A percentile compares a stretch with the other conserved stretches of the same genome.
phyloP scores from a whole-genome alignment of 2,329 filamentous ascomycete genomes.

The Claviceps quebecensis region DNA sequence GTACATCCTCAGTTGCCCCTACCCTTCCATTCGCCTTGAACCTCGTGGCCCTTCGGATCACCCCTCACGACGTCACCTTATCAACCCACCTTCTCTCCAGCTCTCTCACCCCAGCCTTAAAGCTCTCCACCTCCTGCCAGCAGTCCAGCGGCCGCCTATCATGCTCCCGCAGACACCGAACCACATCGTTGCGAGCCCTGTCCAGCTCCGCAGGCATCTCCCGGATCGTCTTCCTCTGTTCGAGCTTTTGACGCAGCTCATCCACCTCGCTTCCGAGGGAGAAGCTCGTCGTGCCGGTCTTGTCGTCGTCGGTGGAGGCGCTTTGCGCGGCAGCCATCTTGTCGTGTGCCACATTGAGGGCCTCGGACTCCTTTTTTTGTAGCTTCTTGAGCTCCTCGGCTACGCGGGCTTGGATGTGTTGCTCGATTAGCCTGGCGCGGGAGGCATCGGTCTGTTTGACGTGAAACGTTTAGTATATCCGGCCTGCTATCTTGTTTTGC shows the following conservation, averaged over 20 bases:
- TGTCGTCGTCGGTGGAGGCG: slow-evolving; percentile 15
- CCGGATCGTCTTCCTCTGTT: slow-evolving; percentile 49
- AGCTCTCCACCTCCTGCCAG: slow-evolving; percentile 82
- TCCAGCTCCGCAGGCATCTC: slow-evolving; percentile 59
- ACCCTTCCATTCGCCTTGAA: neutral
- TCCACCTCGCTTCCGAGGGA: slow-evolving; percentile 46
- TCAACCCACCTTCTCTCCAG: slow-evolving; percentile 82
- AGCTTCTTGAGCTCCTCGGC: slow-evolving; percentile 72
- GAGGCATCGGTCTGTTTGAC: slow-evolving; percentile 65
- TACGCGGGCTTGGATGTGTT: slow-evolving; percentile 79
- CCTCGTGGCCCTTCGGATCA: neutral
- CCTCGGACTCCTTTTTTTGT: slow-evolving; percentile 53
- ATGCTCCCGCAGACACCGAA: slow-evolving; percentile 68
- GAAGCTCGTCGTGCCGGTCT: slow-evolving; percentile 21
- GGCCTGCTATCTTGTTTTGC: too few species aligned
- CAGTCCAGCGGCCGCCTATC: slow-evolving; percentile 85
- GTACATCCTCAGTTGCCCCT: too few species aligned
- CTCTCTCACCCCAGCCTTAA: slow-evolving; percentile 77
- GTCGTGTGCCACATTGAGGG: slow-evolving; percentile 55
- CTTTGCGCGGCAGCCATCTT: slow-evolving; percentile 37
- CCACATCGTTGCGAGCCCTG: slow-evolving; percentile 59
- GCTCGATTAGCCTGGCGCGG: slow-evolving; percentile 68
- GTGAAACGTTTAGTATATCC: neutral
- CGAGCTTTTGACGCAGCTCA: slow-evolving; percentile 43
- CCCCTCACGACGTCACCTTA: slow-evolving; percentile 43